Evolutionary conservation across 2,329 filamentous ascomycete species (phyloP).

Genomic region (Venturiaceae sp.): DNA sequence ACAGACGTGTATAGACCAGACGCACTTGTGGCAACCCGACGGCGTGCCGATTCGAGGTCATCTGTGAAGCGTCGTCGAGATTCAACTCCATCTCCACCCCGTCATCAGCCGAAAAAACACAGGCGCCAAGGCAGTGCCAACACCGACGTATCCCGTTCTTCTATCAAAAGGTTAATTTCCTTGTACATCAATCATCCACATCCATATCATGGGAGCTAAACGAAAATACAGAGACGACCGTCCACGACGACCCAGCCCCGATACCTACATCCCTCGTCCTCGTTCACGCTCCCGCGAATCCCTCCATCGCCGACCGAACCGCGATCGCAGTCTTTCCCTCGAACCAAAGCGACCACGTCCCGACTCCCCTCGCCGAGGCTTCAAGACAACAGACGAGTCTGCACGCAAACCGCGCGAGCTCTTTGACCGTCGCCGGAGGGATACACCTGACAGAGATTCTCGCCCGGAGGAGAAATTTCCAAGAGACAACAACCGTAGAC

Average conservation of each 20-base stretch:
- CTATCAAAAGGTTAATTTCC: background rate
- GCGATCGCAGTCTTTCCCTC: slow-evolving; percentile 14
- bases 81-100: slow-evolving; percentile 23
- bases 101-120: slow-evolving; percentile 24
- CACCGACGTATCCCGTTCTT: background rate
- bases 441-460: slow-evolving; percentile 6
- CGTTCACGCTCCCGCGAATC: slow-evolving; percentile 17
- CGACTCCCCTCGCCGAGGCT: slow-evolving; percentile 6
- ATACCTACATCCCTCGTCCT: slow-evolving; percentile 18
- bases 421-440: slow-evolving; percentile 12
- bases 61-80: slow-evolving; percentile 28
- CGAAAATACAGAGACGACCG: slow-evolving; percentile 19
- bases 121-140: slow-evolving; percentile 9
- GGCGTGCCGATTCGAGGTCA: slow-evolving; percentile 24
- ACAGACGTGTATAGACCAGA: slow-evolving; percentile 23
- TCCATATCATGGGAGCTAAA: background rate
- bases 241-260: slow-evolving; percentile 23
- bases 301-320: background rate
- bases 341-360: background rate
- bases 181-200: background rate
- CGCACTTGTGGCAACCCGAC: slow-evolving; percentile 14
- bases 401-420: slow-evolving; percentile 14
- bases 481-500: background rate
- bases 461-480: background rate
- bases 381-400: slow-evolving; percentile 11